Evolutionary conservation across 257 asterid species (phyloP).

Genomic region (Ligustrum vulgare): DNA sequence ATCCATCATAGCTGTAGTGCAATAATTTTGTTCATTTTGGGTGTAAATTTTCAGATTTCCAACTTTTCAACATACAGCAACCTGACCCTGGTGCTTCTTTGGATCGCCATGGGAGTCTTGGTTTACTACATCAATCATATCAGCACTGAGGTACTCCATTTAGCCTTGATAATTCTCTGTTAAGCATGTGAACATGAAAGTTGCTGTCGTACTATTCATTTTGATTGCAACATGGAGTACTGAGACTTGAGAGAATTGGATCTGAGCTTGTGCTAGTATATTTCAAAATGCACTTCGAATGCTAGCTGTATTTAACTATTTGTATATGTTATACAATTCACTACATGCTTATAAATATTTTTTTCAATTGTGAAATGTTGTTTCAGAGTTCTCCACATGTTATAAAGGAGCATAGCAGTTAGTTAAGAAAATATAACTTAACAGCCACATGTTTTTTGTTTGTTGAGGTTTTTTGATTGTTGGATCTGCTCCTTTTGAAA

Average conservation of each 20-base stretch:
- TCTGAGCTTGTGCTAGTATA: background rate
- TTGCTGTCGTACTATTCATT: background rate
- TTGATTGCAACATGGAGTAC: background rate
- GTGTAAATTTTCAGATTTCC: constrained; percentile 65
- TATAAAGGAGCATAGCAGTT: constrained; percentile 2
- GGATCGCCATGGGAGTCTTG: constrained; percentile 76
- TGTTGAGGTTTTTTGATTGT: constrained; percentile 12
- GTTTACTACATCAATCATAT: constrained; percentile 73
- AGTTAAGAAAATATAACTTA: constrained; percentile 14
- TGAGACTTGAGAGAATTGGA: background rate
- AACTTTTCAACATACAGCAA: constrained; percentile 93
- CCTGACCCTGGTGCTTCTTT: constrained; percentile 83
- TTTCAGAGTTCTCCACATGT: constrained; percentile 3
- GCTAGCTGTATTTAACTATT: background rate
- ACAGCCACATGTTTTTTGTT: constrained; percentile 8
- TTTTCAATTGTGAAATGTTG: constrained; percentile 1
- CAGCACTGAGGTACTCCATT: constrained; percentile 75
- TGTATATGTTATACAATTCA: background rate
- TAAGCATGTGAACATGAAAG: constrained; percentile 7
- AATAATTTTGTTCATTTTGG: constrained; percentile 17
- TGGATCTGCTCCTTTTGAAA: constrained; percentile 20
- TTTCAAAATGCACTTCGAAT: background rate
- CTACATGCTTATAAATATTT: background rate
- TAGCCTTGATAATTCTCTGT: constrained; percentile 16
- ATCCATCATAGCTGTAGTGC: background rate